Conservation (phyloP, 169 alveolate genomes). For the Theileria luwenshuni region DNA sequence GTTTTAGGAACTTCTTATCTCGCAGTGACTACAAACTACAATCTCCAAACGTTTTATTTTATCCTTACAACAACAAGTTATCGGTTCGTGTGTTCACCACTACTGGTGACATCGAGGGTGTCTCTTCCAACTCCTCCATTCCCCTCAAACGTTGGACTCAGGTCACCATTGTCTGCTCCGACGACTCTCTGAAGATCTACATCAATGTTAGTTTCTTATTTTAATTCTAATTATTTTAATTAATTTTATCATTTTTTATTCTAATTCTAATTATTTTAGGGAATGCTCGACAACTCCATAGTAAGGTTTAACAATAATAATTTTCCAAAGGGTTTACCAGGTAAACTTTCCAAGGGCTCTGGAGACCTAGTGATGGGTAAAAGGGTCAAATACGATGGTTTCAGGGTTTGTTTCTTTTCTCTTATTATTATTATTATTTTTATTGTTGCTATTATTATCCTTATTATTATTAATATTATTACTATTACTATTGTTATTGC, state of each 20-base stretch:
- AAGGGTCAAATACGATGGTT: conserved; percentile 34
- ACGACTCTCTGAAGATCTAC: conserved; percentile 46
- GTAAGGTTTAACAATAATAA: conserved; percentile 1
- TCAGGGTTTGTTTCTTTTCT: conserved; percentile 21
- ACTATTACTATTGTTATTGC: too few species aligned
- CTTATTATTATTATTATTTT: neutral
- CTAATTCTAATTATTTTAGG: neutral
- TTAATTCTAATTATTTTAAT: neutral
- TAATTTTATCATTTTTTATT: too few species aligned
- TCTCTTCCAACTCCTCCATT: conserved; percentile 55
- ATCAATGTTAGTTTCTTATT: conserved; percentile 32
- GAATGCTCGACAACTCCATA: conserved; percentile 58
- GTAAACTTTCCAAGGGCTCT: conserved; percentile 35
- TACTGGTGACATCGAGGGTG: conserved; percentile 47
- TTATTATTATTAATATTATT: too few species aligned
- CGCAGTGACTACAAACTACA: conserved; percentile 42
- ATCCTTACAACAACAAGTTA: conserved; percentile 54
- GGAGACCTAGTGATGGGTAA: conserved; percentile 58
- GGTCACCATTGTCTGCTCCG: conserved; percentile 46
- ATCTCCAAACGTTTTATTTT: conserved; percentile 52
- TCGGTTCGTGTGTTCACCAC: conserved; percentile 60
- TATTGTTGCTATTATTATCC: too few species aligned
- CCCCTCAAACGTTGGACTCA: conserved; percentile 66
- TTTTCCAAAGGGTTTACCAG: conserved; percentile 30
- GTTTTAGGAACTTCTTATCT: conserved; percentile 44